Conservation (phyloP, 768 basidiomycete genomes). For the Collybia sp. region DNA sequence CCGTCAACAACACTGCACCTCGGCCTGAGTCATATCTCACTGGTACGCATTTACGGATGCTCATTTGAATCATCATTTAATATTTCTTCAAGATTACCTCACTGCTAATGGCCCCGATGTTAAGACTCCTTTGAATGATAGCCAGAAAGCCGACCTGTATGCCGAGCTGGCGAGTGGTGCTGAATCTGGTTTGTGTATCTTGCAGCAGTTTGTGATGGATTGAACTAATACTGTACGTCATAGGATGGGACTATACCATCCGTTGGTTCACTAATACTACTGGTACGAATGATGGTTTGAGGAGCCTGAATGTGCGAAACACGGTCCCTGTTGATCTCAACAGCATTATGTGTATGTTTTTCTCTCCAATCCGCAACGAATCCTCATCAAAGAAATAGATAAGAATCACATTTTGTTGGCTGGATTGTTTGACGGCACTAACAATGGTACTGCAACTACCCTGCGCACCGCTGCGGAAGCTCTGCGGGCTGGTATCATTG, state of each 20-base stretch:
- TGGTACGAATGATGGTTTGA: slow-evolving; percentile 48
- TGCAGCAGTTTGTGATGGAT: background rate
- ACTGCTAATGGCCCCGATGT: slow-evolving; percentile 68
- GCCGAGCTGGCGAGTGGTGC: slow-evolving; percentile 86
- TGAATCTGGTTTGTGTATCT: slow-evolving; percentile 54
- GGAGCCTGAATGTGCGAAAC: slow-evolving; percentile 66
- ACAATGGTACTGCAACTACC: slow-evolving; percentile 33
- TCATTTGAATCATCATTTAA: background rate
- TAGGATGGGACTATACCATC: slow-evolving; percentile 50
- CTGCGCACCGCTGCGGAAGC: slow-evolving; percentile 55
- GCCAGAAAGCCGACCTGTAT: slow-evolving; percentile 63
- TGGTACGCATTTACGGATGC: slow-evolving; percentile 30
- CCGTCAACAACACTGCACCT: slow-evolving; percentile 80
- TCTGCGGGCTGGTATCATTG: slow-evolving; percentile 69
- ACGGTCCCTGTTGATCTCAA: slow-evolving; percentile 78
- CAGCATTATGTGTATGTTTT: slow-evolving; percentile 63
- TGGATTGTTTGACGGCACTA: slow-evolving; percentile 48
- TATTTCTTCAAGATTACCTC: slow-evolving; percentile 53
- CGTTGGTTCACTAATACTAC: slow-evolving; percentile 38
- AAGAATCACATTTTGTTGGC: slow-evolving; percentile 60
- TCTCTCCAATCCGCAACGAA: background rate
- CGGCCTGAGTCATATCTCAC: slow-evolving; percentile 80
- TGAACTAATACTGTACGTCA: background rate
- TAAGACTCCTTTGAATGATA: slow-evolving; percentile 51
- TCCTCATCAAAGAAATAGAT: slow-evolving; percentile 33